A percentile compares a stretch with the other conserved stretches of the same genome.
Evolutionary conservation across 1,284 basidiomycete genomes (phyloP).

Genomic region (Apiotrichum laibachii): DNA sequence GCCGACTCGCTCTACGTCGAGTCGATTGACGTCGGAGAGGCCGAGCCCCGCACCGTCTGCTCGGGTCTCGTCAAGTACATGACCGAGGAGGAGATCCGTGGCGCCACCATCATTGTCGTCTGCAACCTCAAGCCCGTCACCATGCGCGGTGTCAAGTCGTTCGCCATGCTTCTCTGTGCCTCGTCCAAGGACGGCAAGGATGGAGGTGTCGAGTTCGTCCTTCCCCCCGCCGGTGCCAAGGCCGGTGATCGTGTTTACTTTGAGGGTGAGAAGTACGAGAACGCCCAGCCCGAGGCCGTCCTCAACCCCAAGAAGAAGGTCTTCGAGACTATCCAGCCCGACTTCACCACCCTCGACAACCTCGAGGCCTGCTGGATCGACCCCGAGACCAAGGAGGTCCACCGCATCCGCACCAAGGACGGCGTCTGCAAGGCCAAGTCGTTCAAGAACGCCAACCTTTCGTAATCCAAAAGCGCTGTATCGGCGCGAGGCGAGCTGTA

Average conservation of each 20-base stretch:
- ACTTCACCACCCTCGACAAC: slow-evolving; percentile 80
- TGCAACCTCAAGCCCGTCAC: slow-evolving; percentile 89
- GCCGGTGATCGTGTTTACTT: slow-evolving; percentile 92
- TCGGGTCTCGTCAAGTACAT: slow-evolving; percentile 94
- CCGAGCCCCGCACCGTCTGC: slow-evolving; percentile 86
- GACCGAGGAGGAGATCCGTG: slow-evolving; percentile 86
- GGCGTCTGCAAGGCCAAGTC: slow-evolving; percentile 78
- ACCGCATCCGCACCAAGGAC: slow-evolving; percentile 79
- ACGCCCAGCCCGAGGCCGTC: slow-evolving; percentile 68
- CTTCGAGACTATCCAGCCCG: slow-evolving; percentile 87
- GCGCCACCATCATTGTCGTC: slow-evolving; percentile 79
- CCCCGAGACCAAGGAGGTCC: slow-evolving; percentile 71
- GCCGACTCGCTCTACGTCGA: slow-evolving; percentile 90
- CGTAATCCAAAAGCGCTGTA: slow-evolving; percentile 53
- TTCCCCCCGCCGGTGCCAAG: slow-evolving; percentile 78
- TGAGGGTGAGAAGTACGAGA: slow-evolving; percentile 77
- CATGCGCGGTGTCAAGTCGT: slow-evolving; percentile 95
- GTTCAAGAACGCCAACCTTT: slow-evolving; percentile 79
- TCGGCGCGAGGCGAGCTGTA: background rate
- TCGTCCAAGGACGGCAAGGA: slow-evolving; percentile 81
- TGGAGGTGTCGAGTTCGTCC: slow-evolving; percentile 86
- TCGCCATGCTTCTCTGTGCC: slow-evolving; percentile 92
- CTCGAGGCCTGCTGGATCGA: slow-evolving; percentile 89
- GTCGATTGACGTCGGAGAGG: slow-evolving; percentile 88
- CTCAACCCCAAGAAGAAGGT: slow-evolving; percentile 98